A percentile compares a stretch with the other conserved stretches of the same genome.
phyloP scores from a whole-genome alignment of 2,329 filamentous ascomycete species.

The Diaporthe vexans region DNA sequence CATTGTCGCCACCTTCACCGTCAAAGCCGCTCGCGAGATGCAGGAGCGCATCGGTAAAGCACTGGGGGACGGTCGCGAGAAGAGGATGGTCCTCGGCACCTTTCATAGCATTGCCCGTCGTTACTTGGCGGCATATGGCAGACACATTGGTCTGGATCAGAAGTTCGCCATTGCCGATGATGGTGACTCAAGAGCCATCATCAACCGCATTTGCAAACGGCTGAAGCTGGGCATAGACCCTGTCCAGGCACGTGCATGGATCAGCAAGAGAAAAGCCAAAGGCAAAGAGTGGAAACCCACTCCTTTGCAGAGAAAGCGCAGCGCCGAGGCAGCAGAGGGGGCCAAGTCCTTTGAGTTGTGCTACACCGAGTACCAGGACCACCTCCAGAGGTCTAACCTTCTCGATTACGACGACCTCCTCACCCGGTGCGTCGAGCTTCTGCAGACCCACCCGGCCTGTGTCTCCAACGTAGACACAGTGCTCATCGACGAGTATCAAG shows the following conservation, averaged over 20 bases:
- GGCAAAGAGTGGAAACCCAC: constrained; percentile 56
- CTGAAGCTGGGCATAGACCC: constrained; percentile 77
- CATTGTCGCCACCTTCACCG: constrained; percentile 96
- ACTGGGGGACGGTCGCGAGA: constrained; percentile 83
- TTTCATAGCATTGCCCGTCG: constrained; percentile 94
- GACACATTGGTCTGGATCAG: constrained; percentile 83
- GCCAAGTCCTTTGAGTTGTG: constrained; percentile 75
- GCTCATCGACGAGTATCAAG: constrained; percentile 97
- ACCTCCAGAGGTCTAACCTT: constrained; percentile 81
- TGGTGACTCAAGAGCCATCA: constrained; percentile 82
- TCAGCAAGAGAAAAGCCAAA: constrained; percentile 76
- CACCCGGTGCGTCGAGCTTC: constrained; percentile 83
- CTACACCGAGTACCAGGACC: constrained; percentile 83
- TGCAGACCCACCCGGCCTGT: constrained; percentile 80
- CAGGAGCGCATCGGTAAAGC: constrained; percentile 84
- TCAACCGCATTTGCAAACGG: constrained; percentile 87
- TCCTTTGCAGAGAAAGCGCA: constrained; percentile 56
- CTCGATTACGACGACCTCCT: constrained; percentile 96
- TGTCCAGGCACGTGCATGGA: constrained; percentile 78
- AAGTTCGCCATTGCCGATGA: constrained; percentile 94
- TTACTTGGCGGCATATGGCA: constrained; percentile 87
- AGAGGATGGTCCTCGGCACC: constrained; percentile 86
- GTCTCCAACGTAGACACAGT: constrained; percentile 92
- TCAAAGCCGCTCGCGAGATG: constrained; percentile 96
- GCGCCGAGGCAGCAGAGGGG: constrained; percentile 46